Conservation (phyloP, 2,329 filamentous ascomycete genomes). For the Cercospora brassicicola region DNA sequence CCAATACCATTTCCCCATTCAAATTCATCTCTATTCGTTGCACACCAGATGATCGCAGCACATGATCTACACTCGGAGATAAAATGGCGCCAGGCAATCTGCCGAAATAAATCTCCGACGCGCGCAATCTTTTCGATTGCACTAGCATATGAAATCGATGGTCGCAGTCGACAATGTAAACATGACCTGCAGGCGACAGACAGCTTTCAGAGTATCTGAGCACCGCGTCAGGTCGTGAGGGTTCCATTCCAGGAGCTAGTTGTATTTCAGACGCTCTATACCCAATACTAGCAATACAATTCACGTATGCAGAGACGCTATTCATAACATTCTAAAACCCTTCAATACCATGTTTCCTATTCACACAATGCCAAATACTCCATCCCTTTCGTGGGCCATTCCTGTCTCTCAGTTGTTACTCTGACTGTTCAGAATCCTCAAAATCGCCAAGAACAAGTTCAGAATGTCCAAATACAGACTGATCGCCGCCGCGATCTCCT, state of each 20-base stretch:
- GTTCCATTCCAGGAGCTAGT: not conserved
- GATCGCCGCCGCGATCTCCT: conserved; percentile 54
- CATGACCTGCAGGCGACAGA: not conserved
- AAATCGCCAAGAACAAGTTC: conserved; percentile 92
- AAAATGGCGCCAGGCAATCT: not conserved
- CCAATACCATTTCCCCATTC: not conserved
- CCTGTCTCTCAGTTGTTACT: conserved; percentile 70
- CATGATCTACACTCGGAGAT: not conserved
- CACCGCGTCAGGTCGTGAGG: not conserved
- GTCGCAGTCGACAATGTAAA: not conserved
- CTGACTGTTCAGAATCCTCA: conserved; percentile 95
- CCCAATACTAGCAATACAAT: conserved; percentile 7
- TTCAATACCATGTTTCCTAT: not conserved
- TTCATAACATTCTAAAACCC: conserved; percentile 1
- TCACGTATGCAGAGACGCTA: not conserved
- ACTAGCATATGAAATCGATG: not conserved
- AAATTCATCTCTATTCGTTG: no score
- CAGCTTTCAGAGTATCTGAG: no score
- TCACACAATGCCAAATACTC: not conserved
- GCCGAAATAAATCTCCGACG: not conserved
- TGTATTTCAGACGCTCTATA: not conserved
- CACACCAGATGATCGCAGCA: no score
- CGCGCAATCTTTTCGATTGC: not conserved
- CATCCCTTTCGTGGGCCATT: no score
- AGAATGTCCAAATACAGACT: conserved; percentile 71